Percentiles rank a stretch among this genome's conserved stretches.
Conservation (phyloP, 306 rosid genomes). For the Vachellia pachyceras region DNA sequence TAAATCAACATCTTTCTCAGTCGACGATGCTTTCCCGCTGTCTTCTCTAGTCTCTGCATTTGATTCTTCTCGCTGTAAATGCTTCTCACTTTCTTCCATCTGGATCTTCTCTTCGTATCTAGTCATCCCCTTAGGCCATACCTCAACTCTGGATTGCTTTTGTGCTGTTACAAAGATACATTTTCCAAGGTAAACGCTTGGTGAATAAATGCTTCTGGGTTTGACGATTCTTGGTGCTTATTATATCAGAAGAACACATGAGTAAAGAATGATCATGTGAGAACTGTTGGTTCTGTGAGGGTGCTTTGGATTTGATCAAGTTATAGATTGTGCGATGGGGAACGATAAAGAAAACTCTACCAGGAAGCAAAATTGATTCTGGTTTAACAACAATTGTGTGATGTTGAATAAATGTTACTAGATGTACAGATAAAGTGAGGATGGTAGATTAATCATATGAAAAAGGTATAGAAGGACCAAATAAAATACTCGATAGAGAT, state of each 20-base stretch:
- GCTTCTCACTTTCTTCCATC: background rate
- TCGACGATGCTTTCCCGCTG: background rate
- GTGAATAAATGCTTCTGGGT: constrained; percentile 3
- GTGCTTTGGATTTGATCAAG: constrained; percentile 51
- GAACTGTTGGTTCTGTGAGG: constrained; percentile 19
- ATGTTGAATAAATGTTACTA: constrained; percentile 25
- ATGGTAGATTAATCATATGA: no score
- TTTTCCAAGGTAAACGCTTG: constrained; percentile 9
- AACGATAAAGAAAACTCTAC: constrained; percentile 65
- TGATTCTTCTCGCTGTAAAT: constrained; percentile 6
- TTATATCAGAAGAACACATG: constrained; percentile 31
- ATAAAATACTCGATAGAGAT: no score
- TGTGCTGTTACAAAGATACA: background rate
- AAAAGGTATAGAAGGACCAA: no score
- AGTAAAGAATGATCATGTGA: background rate
- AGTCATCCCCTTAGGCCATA: constrained; percentile 17
- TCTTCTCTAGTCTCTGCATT: constrained; percentile 15
- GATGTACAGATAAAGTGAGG: no score
- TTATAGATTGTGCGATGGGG: constrained; percentile 61
- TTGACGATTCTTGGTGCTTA: constrained; percentile 42
- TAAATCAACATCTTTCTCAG: constrained; percentile 20
- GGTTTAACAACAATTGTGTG: constrained; percentile 73
- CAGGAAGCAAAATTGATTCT: constrained; percentile 60
- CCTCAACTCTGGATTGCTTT: background rate
- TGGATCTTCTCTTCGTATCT: background rate